Base-by-base conservation (phyloP, 1,139 yeast genomes). In the Pneumocystis carinii region DNA sequence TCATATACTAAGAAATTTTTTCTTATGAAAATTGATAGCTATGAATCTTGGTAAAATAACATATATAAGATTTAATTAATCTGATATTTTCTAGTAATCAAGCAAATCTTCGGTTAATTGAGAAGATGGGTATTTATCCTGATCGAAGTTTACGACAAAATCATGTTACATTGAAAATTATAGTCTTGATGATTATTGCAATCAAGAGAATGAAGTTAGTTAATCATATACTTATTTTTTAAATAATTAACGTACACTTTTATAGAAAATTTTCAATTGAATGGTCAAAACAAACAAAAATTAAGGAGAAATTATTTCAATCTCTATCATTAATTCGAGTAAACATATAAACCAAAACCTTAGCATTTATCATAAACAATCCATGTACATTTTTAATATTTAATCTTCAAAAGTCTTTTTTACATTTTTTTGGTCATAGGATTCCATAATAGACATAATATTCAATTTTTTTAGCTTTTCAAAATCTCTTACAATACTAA, bases 401-500 rank as follows among this genome's bases (percentile, higher is more conserved):
- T 48, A 24, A 14, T 48, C 12, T 48, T 48, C 6, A 24, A 19
- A 8, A 48, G 12, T 12, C 15, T 24, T 32, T 48, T 48, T 48
- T 12, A 24, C 14, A 48, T 24, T 48, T 48, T 48, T 48, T 48
- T 48, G 29, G 7, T 7, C 12, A 29, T 17, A 2, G 55, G 55
- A 48, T 29, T 48, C 55, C 55, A 48, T 48, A 48, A 48, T 48
- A 48, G 55, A 48, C 12, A 32, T 86, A 64, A 85, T 74, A 69
- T 85, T 85, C 72, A 76, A 84, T 70, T 81, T 80, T 67, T 79
- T 80, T 64, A 78, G 73, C 65, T 75, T 73, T 58, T 84, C 83
- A 71, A 81, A 88, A 66, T 81, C 80, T 48, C 81, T 80, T 6
- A 87, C 90, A 19, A 89, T 90, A 71, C 90, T 81, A 82, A 86